Conservation (phyloP, 768 basidiomycete species). For the Macrolepiota fuliginosa region DNA sequence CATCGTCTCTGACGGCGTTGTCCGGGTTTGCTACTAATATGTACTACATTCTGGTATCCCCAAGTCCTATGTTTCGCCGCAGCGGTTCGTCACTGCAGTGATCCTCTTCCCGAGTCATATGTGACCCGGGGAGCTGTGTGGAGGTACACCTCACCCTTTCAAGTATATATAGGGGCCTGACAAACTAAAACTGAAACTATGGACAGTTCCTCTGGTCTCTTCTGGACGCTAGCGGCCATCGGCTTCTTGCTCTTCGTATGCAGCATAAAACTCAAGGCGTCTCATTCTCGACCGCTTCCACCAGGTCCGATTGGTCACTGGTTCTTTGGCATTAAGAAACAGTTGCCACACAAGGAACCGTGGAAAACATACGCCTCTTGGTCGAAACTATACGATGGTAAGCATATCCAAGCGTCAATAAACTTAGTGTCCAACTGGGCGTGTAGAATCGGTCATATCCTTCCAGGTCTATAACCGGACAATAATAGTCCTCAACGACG, state of each 20-base stretch:
- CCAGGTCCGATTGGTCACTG: slow-evolving; percentile 18
- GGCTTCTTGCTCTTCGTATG: background rate
- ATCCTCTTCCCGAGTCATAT: background rate
- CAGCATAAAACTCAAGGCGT: background rate
- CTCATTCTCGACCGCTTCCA: slow-evolving; percentile 12
- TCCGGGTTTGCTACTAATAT: background rate
- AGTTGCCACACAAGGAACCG: slow-evolving; percentile 16
- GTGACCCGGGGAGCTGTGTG: background rate
- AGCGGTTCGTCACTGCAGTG: background rate
- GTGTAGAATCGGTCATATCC: slow-evolving; percentile 43
- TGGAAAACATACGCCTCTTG: slow-evolving; percentile 21
- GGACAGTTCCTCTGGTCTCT: background rate
- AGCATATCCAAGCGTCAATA: background rate
- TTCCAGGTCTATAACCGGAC: slow-evolving; percentile 42
- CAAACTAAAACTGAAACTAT: background rate
- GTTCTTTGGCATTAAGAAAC: slow-evolving; percentile 15
- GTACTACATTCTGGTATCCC: background rate
- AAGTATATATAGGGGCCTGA: background rate
- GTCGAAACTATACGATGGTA: slow-evolving; percentile 16
- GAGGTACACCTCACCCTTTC: background rate
- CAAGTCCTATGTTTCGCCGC: slow-evolving; percentile 4
- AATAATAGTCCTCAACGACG: slow-evolving; percentile 48
- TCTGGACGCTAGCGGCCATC: background rate
- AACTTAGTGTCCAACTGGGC: background rate
- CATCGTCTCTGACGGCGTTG: background rate